phyloP scores from a whole-genome alignment of 2,329 filamentous ascomycete genomes.

The Monosporascus sp. region DNA sequence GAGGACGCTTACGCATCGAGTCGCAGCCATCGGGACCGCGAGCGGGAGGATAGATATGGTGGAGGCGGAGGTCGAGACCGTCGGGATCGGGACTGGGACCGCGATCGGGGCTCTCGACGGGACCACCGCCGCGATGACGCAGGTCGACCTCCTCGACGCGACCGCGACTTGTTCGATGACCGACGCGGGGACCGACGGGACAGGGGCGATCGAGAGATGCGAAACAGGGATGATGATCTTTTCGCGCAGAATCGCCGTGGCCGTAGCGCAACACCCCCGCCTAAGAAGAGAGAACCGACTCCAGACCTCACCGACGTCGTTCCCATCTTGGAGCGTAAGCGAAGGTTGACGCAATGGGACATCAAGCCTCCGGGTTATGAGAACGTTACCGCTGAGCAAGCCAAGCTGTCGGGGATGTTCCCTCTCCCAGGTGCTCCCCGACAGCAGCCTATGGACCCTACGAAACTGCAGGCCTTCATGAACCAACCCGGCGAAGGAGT shows the following conservation, averaged over 20 bases:
- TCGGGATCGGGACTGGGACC: constrained; percentile 56
- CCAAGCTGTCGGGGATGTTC: constrained; percentile 98
- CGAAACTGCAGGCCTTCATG: constrained; percentile 91
- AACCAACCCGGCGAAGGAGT: constrained; percentile 72
- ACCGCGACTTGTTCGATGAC: constrained; percentile 60
- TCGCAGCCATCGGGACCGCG: constrained; percentile 84
- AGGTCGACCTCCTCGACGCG: constrained; percentile 53
- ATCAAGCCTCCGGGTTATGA: constrained; percentile 98
- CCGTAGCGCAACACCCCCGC: constrained; percentile 72
- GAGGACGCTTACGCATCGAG: constrained; percentile 76
- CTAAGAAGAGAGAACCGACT: constrained; percentile 90
- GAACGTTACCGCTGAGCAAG: constrained; percentile 95
- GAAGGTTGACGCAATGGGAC: constrained; percentile 97
- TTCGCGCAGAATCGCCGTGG: constrained; percentile 50
- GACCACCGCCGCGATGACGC: constrained; percentile 44
- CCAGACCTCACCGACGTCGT: constrained; percentile 85
- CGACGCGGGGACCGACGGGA: constrained; percentile 40
- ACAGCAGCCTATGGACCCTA: constrained; percentile 92
- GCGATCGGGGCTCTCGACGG: constrained; percentile 45
- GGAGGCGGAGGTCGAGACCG: constrained; percentile 48
- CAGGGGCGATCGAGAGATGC: constrained; percentile 33
- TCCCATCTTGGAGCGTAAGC: constrained; percentile 79
- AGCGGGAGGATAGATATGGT: constrained; percentile 88
- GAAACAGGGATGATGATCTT: constrained; percentile 47
- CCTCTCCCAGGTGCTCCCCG: constrained; percentile 91